Percentiles rank a stretch among this genome's conserved stretches.
These are phyloP conservation scores for Sporothrix humicola DNA, from an alignment of 2,329 filamentous ascomycete genomes.

Conservation along the genomic window DNA sequence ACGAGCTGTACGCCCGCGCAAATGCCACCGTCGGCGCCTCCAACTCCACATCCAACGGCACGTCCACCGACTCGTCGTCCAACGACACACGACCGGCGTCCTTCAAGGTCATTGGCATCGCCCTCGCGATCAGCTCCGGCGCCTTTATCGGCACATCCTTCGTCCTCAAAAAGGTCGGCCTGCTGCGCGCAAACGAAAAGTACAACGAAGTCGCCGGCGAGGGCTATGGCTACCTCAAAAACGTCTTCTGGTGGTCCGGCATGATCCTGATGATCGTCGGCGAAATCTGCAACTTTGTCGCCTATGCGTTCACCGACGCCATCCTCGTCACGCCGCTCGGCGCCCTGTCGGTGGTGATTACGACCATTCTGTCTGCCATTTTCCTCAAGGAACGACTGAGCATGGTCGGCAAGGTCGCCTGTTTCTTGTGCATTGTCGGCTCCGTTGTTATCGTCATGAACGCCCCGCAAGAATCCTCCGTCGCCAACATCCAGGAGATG, in stretches of 20 bases:
- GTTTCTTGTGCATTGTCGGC: slow-evolving; percentile 92
- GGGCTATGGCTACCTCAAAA: slow-evolving; percentile 96
- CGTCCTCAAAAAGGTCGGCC: slow-evolving; percentile 90
- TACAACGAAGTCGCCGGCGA: slow-evolving; percentile 96
- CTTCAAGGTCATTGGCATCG: slow-evolving; percentile 88
- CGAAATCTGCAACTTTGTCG: slow-evolving; percentile 96
- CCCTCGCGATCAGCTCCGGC: slow-evolving; percentile 83
- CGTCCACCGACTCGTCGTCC: slow-evolving; percentile 32
- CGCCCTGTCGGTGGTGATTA: slow-evolving; percentile 89
- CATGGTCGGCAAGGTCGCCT: slow-evolving; percentile 94
- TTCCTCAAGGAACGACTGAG: slow-evolving; percentile 95
- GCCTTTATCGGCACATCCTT: slow-evolving; percentile 94
- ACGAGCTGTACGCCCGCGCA: slow-evolving; percentile 51
- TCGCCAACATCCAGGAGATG: slow-evolving; percentile 90
- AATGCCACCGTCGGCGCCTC: slow-evolving; percentile 44
- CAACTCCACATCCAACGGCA: slow-evolving; percentile 16
- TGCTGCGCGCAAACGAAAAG: slow-evolving; percentile 91
- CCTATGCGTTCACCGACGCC: slow-evolving; percentile 95
- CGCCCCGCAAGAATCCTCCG: slow-evolving; percentile 83
- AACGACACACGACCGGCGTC: slow-evolving; percentile 50
- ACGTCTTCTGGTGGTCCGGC: slow-evolving; percentile 90
- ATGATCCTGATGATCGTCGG: slow-evolving; percentile 98
- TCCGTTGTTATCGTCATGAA: slow-evolving; percentile 95
- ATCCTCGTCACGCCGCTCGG: slow-evolving; percentile 93
- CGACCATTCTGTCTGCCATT: slow-evolving; percentile 87